phyloP scores from a whole-genome alignment of 2,329 filamentous ascomycete genomes.

The Microdochium bolleyi region DNA sequence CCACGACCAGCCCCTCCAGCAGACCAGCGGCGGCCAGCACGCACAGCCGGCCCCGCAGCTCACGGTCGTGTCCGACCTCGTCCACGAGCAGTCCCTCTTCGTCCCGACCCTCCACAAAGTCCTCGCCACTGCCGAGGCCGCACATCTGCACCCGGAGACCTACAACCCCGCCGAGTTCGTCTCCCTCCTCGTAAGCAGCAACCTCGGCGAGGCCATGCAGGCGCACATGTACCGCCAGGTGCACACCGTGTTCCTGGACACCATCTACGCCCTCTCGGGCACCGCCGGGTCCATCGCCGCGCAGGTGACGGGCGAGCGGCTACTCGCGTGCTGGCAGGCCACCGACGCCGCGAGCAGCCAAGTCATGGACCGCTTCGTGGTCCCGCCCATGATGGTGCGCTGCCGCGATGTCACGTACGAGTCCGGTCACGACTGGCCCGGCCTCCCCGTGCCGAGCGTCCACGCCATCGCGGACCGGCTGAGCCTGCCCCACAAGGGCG shows the following conservation, averaged over 20 bases:
- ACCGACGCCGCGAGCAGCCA: constrained; percentile 7
- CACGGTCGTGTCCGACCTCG: neutral
- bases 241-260: constrained; percentile 1
- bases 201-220: constrained; percentile 6
- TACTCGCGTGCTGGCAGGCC: constrained; percentile 11
- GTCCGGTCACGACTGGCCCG: constrained; percentile 11
- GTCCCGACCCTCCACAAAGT: constrained; percentile 6
- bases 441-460: constrained; percentile 19
- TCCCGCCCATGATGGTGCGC: constrained; percentile 16
- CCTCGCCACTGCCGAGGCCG: constrained; percentile 6
- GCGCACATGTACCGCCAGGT: constrained; percentile 8
- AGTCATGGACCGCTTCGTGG: constrained; percentile 11
- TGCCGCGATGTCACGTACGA: constrained; percentile 14
- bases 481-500: constrained; percentile 12
- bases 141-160: constrained; percentile 3
- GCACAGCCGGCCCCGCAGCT: neutral
- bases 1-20: neutral
- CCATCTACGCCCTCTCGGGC: constrained; percentile 6
- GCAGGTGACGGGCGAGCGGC: constrained; percentile 3
- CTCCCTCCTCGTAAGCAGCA: constrained; percentile 2
- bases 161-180: constrained; percentile 3
- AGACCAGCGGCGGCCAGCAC: no score
- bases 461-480: constrained; percentile 19
- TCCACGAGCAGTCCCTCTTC: constrained; percentile 1
- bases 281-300: neutral